Evolutionary conservation across 1,284 basidiomycete species (phyloP).

Genomic region (Trichosporon coremiiforme): DNA sequence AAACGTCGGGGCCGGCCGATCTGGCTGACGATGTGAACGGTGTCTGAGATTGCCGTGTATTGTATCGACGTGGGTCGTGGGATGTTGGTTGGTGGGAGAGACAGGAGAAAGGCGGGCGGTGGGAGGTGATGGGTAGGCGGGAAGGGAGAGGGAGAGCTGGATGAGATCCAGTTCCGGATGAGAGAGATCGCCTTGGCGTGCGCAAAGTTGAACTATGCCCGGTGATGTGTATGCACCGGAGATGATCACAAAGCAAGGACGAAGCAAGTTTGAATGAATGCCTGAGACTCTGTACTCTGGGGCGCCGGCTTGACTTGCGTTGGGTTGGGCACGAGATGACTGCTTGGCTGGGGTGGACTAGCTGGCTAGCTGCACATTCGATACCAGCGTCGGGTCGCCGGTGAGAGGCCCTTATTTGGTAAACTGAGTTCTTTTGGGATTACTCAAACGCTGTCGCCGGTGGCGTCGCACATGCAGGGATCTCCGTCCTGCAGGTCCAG

Average conservation of each 20-base stretch:
- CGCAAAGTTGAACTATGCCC: neutral
- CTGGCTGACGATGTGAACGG: neutral
- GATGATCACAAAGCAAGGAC: neutral
- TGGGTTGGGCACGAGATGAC: neutral
- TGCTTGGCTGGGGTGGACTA: too few species aligned
- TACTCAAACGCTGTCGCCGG: constrained; percentile 16
- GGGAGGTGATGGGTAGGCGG: neutral
- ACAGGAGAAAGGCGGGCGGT: too few species aligned
- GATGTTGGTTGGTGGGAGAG: too few species aligned
- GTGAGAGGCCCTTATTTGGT: constrained; percentile 16
- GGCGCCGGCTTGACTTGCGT: neutral
- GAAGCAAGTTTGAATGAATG: constrained; percentile 7
- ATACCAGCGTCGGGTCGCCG: neutral
- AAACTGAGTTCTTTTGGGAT: constrained; percentile 20
- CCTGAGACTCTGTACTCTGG: neutral
- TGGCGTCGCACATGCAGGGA: constrained; percentile 16
- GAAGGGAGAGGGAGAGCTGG: neutral
- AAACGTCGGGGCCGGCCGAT: neutral
- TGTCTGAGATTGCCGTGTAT: neutral
- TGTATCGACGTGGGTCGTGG: neutral
- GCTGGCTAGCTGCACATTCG: neutral
- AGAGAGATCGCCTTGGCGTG: neutral
- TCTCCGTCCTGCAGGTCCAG: constrained; percentile 9
- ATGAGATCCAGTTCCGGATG: neutral
- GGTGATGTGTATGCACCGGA: neutral